Conservation (phyloP, 75 land plant genomes). For the Cupressus sempervirens region DNA sequence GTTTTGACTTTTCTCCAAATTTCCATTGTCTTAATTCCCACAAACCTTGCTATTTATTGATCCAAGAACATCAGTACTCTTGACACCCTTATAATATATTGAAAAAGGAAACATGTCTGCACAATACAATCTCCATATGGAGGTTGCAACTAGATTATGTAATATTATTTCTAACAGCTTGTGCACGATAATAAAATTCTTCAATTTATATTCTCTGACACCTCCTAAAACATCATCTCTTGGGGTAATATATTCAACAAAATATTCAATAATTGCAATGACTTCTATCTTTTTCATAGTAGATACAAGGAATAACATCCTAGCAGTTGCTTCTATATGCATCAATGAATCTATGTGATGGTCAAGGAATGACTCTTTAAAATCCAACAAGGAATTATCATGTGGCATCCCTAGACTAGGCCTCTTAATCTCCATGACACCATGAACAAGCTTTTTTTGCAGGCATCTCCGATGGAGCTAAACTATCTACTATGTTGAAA, state of each 20-base stretch:
- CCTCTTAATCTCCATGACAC: conserved; percentile 73
- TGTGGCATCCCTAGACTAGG: conserved; percentile 59
- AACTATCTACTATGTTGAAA: conserved; percentile 62
- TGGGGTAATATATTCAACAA: conserved; percentile 29
- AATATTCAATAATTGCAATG: conserved; percentile 71
- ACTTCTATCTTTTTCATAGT: conserved; percentile 66
- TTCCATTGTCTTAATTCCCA: conserved; percentile 33
- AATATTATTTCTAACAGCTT: conserved; percentile 52
- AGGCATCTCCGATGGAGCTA: conserved; percentile 51
- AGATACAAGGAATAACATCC: conserved; percentile 65
- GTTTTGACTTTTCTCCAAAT: conserved; percentile 1
- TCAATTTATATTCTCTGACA: conserved; percentile 57
- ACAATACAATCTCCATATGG: conserved; percentile 71
- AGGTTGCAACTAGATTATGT: conserved; percentile 68
- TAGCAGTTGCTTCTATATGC: conserved; percentile 94
- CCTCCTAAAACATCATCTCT: conserved; percentile 46
- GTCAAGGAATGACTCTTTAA: conserved; percentile 60
- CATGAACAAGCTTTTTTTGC: conserved; percentile 64
- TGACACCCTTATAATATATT: conserved; percentile 67
- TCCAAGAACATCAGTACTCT: conserved; percentile 44
- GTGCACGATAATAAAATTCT: conserved; percentile 81
- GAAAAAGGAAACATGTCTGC: conserved; percentile 87
- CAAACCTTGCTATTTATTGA: conserved; percentile 7
- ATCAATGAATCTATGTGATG: conserved; percentile 74
- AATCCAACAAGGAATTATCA: conserved; percentile 64